Evolutionary conservation across 2,329 filamentous ascomycete species (phyloP), one percentile per base, ranked within the genome.

Genomic region (Madurella fahalii): DNA sequence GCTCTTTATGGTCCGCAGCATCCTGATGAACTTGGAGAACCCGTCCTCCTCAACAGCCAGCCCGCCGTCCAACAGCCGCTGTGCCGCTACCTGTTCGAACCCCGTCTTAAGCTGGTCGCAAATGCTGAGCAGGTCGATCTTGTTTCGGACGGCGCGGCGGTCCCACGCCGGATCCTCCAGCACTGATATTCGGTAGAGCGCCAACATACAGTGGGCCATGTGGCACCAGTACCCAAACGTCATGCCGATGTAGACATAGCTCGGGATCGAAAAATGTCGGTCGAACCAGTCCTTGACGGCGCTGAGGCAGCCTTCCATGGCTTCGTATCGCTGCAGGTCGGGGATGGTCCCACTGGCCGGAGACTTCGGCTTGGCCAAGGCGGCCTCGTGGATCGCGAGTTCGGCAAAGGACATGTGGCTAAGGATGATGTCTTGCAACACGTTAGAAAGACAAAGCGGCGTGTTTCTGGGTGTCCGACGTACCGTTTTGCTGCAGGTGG

Each of bases 161-260:
- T 74, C 71, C 72, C 73, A 75, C 0, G 65, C 61, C 2, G 71
- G 67, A 44, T 74, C 71, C 43, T 74, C 68, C 8, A 70, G 51
- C 3, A 67, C 60, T 12, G 65, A 64, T 16, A 74, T 61, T 16
- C 61, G 64, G 55, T 68, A 67, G 7, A 74, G 63, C 5, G 67
- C 57, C 17, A 71, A 63, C 8, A 70, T 58, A 52, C 64, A 68
- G 41, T 68, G 67, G 8, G 65, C 63, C 37, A 72, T 63, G 53
- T 71, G 66, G n/a, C 65, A 65, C 60, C 68, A 71, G 46, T 65
- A 61, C 25, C 57, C 54, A 58, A 72, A 72, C 1, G 69, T 67
- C 51, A 74, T 62, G 30, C 67, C 66, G 4, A 66, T 49, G 40
- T 68, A 66, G 25, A 66, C 20, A 9, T 56, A 48, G 37, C 65